A percentile compares a stretch with the other conserved stretches of the same genome.
These are phyloP conservation scores for Cyberlindnera mycetangii DNA, from an alignment of 805 yeast species.

Conservation along the genomic window DNA sequence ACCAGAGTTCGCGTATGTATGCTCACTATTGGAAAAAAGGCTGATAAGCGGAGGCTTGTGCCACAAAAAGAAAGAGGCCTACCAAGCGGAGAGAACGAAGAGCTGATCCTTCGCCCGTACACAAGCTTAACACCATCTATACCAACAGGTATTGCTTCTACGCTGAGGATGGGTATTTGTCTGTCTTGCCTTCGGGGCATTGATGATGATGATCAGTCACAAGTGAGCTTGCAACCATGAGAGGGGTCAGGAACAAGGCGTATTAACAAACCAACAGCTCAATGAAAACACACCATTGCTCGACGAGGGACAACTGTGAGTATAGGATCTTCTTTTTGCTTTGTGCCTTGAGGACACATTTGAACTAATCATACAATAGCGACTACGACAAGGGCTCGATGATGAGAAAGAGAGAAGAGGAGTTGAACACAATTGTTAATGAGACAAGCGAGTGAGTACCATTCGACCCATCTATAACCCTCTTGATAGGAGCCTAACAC, in stretches of 20 bases:
- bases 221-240: no score
- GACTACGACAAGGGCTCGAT: slow-evolving; percentile 24
- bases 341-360: background rate
- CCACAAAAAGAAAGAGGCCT: no score
- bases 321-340: background rate
- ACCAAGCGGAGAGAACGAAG: no score
- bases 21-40: no score
- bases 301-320: slow-evolving; percentile 19
- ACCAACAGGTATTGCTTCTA: background rate
- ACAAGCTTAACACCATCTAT: background rate
- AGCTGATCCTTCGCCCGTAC: no score
- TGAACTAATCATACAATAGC: slow-evolving; percentile 11
- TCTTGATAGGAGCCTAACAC: no score
- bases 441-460: slow-evolving; percentile 32
- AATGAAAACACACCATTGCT: slow-evolving; percentile 36
- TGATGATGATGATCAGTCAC: slow-evolving; percentile 37
- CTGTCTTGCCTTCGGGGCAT: slow-evolving; percentile 41
- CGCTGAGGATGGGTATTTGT: slow-evolving; percentile 52
- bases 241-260: no score
- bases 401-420: slow-evolving; percentile 39
- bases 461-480: no score
- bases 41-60: no score
- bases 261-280: slow-evolving; percentile 33
- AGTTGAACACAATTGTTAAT: slow-evolving; percentile 43
- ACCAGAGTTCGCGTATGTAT: no score